These are phyloP conservation scores for Lichtheimia hyalospora DNA, from an alignment of 371 early-diverging fungal genomes.

Conservation along the genomic window DNA sequence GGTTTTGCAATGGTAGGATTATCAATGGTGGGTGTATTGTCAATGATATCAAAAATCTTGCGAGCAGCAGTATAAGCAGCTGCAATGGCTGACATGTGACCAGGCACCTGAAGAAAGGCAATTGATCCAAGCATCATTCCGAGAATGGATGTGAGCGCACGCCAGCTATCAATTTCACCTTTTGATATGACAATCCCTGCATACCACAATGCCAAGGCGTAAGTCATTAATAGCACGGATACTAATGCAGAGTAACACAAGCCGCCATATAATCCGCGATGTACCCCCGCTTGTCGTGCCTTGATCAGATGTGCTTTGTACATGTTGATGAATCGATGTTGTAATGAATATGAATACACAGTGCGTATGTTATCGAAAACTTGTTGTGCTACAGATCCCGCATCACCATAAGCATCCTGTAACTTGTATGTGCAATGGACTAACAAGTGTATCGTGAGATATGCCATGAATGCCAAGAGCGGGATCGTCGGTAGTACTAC, in stretches of 20 bases:
- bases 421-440: neutral
- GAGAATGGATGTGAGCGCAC: slow-evolving; percentile 65
- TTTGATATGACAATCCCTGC: slow-evolving; percentile 51
- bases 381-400: slow-evolving; percentile 58
- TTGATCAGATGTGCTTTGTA: slow-evolving; percentile 59
- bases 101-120: slow-evolving; percentile 46
- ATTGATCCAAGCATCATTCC: slow-evolving; percentile 65
- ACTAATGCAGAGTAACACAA: slow-evolving; percentile 50
- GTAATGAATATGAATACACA: slow-evolving; percentile 81
- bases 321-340: slow-evolving; percentile 62
- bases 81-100: slow-evolving; percentile 59
- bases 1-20: slow-evolving; percentile 53
- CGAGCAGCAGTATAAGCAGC: slow-evolving; percentile 69
- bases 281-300: slow-evolving; percentile 58
- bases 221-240: slow-evolving; percentile 55
- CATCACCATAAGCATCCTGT: slow-evolving; percentile 46
- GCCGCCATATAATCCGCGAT: slow-evolving; percentile 48
- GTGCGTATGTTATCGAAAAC: slow-evolving; percentile 86
- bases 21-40: slow-evolving; percentile 72
- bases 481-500: too few relatives aligned
- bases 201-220: slow-evolving; percentile 71
- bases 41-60: slow-evolving; percentile 78
- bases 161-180: slow-evolving; percentile 13
- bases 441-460: neutral
- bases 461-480: slow-evolving; percentile 41